These are phyloP conservation scores for Curvularia lunata DNA, from an alignment of 2,329 filamentous ascomycete species.

Conservation along the genomic window DNA sequence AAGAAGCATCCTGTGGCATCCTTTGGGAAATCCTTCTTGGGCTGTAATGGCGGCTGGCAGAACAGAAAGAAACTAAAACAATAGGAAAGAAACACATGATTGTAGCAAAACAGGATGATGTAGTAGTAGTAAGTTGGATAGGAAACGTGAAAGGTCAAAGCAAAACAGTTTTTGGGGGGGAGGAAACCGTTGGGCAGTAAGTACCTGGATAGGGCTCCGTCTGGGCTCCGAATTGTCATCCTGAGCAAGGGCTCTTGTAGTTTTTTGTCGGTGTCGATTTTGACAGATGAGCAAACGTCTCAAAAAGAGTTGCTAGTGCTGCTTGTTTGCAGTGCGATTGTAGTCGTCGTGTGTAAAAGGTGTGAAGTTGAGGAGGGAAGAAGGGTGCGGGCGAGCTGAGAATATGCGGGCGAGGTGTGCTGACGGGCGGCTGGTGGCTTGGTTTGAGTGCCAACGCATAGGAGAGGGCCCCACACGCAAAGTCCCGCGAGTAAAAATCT, in stretches of 20 bases:
- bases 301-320: constrained; percentile 18
- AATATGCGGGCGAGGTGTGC: constrained; percentile 37
- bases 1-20: constrained; percentile 30
- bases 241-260: constrained; percentile 50
- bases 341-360: constrained; percentile 20
- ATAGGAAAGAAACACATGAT: constrained; percentile 38
- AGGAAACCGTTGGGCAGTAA: constrained; percentile 51
- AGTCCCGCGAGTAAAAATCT: constrained; percentile 33
- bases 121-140: constrained; percentile 18
- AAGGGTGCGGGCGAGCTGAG: constrained; percentile 35
- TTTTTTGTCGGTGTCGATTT: constrained; percentile 15
- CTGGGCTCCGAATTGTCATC: constrained; percentile 54
- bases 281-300: constrained; percentile 20
- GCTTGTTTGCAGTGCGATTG: constrained; percentile 25
- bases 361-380: constrained; percentile 34
- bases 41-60: constrained; percentile 46
- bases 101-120: constrained; percentile 32
- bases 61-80: constrained; percentile 28
- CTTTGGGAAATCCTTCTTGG: constrained; percentile 28
- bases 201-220: constrained; percentile 52
- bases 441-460: constrained; percentile 48
- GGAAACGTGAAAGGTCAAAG: constrained; percentile 27
- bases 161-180: constrained; percentile 28
- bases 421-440: constrained; percentile 44
- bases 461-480: constrained; percentile 43